Evolutionary conservation across 2,329 filamentous ascomycete species (phyloP).

Genomic region (Cryoendolithus antarcticus): DNA sequence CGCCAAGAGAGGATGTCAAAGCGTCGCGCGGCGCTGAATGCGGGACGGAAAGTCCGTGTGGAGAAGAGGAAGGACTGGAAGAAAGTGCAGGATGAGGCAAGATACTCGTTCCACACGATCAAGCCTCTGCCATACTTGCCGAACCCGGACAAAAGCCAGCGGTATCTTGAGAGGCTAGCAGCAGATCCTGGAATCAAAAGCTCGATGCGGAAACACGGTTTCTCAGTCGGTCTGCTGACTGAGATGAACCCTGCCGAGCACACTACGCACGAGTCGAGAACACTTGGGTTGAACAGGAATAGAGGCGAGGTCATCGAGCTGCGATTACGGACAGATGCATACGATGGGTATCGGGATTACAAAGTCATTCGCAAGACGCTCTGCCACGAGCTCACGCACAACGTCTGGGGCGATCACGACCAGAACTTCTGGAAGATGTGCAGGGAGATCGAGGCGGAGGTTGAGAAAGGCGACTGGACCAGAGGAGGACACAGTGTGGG

Average conservation of each 20-base stretch:
- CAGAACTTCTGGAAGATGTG: constrained; percentile 81
- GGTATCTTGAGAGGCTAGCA: constrained; percentile 62
- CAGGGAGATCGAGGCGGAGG: constrained; percentile 75
- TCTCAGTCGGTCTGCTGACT: constrained; percentile 72
- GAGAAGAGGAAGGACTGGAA: constrained; percentile 31
- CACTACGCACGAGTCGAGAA: constrained; percentile 70
- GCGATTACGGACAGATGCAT: constrained; percentile 78
- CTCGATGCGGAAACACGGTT: constrained; percentile 73
- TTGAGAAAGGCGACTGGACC: constrained; percentile 67
- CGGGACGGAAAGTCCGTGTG: constrained; percentile 25
- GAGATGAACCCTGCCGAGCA: constrained; percentile 89
- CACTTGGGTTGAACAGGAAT: constrained; percentile 79
- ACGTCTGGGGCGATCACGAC: constrained; percentile 76
- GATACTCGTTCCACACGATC: constrained; percentile 72
- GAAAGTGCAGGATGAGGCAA: constrained; percentile 43
- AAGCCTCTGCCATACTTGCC: constrained; percentile 68
- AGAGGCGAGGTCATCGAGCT: constrained; percentile 82
- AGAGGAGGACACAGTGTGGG: constrained; percentile 54
- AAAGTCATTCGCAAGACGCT: constrained; percentile 80
- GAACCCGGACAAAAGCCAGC: constrained; percentile 55
- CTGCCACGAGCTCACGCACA: constrained; percentile 91
- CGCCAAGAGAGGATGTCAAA: constrained; percentile 36
- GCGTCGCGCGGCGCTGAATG: constrained; percentile 26
- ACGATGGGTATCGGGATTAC: constrained; percentile 90
- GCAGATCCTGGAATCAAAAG: constrained; percentile 75